Conservation (phyloP, 352 stramenopile species). For the Pythium rishiriense region DNA sequence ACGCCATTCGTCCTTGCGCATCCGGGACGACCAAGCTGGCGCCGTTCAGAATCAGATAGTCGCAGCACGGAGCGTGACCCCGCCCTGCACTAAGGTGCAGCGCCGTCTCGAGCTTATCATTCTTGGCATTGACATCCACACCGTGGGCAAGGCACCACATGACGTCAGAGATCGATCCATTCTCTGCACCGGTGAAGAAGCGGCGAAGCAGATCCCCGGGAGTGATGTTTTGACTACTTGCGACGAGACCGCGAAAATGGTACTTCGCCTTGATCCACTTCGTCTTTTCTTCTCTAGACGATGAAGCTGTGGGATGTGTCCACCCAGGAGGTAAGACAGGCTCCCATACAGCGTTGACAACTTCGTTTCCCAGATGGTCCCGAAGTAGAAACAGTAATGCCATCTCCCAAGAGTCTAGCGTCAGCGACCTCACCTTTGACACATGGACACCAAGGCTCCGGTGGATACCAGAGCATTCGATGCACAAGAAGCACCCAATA, state of each 20-base stretch:
- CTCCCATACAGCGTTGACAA: conserved; percentile 75
- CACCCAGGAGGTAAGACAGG: conserved; percentile 49
- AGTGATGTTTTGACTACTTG: conserved; percentile 30
- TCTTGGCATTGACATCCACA: conserved; percentile 70
- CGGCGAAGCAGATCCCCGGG: conserved; percentile 38
- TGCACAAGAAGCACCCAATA: conserved; percentile 95
- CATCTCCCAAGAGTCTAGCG: conserved; percentile 90
- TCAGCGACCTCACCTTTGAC: conserved; percentile 94
- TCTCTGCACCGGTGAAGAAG: conserved; percentile 45
- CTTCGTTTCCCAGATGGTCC: conserved; percentile 68
- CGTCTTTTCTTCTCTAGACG: conserved; percentile 69
- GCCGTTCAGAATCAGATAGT: conserved; percentile 83
- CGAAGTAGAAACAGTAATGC: conserved; percentile 58
- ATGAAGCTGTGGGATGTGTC: conserved; percentile 45
- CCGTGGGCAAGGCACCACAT: conserved; percentile 81
- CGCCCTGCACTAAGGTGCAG: conserved; percentile 49
- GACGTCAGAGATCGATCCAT: conserved; percentile 51
- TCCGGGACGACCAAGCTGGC: conserved; percentile 63
- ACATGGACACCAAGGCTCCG: conserved; percentile 96
- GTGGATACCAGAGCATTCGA: conserved; percentile 97
- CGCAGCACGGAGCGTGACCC: conserved; percentile 50
- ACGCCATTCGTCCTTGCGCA: conserved; percentile 46
- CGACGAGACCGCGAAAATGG: conserved; percentile 68
- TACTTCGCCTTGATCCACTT: conserved; percentile 89
- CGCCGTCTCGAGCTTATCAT: conserved; percentile 53